These are phyloP conservation scores for Kingdonia uniflora DNA, from an alignment of 164 flowering plant species.

Conservation along the genomic window DNA sequence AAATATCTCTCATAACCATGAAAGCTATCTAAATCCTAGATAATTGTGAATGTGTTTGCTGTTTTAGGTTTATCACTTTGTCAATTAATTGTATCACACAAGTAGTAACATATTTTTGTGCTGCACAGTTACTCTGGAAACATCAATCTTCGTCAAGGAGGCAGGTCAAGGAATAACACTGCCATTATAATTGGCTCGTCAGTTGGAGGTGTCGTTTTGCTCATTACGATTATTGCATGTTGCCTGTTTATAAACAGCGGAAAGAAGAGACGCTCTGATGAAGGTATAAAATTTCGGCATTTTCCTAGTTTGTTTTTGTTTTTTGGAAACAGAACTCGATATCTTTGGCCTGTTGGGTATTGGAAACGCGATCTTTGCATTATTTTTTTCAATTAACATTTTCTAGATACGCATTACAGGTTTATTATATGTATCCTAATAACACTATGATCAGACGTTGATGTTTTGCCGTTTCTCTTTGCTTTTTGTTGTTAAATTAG, in stretches of 20 bases:
- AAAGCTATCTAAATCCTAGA: no score
- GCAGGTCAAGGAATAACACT: conserved; percentile 22
- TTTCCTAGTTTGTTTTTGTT: not conserved
- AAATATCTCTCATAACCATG: no score
- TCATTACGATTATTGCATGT: conserved; percentile 41
- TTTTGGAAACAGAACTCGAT: not conserved
- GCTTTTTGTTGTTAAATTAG: no score
- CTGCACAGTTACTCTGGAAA: conserved; percentile 74
- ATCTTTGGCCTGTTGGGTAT: no score
- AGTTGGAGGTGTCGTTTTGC: conserved; percentile 56
- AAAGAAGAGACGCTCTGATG: conserved; percentile 25
- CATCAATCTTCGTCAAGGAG: conserved; percentile 40
- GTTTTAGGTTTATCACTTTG: not conserved
- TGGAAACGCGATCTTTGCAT: no score
- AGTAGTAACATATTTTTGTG: not conserved
- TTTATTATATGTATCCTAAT: no score
- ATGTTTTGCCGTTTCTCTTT: no score
- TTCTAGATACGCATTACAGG: no score
- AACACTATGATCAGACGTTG: no score
- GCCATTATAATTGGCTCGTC: conserved; percentile 45
- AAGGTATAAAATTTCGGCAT: conserved; percentile 29
- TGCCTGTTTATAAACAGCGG: conserved; percentile 38
- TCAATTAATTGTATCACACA: not conserved
- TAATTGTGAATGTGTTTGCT: no score
- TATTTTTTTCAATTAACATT: no score